Conservation (phyloP, 2,329 filamentous ascomycete species). For the Aspergillus texensis region DNA sequence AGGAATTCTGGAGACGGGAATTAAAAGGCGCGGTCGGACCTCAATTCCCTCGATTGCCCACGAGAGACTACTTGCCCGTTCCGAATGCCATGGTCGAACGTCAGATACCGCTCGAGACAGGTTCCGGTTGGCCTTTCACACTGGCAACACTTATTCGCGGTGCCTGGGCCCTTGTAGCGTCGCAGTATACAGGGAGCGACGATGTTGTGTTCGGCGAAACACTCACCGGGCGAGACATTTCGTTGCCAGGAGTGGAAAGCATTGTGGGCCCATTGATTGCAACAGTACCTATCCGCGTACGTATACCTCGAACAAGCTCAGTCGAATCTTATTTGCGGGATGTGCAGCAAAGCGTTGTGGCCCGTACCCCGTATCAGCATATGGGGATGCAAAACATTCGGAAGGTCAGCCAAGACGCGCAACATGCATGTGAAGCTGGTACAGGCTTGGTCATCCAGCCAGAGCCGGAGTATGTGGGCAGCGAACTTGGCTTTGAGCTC, state of each 20-base stretch:
- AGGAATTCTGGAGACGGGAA: constrained; percentile 53
- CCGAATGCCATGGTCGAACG: constrained; percentile 51
- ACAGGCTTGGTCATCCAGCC: constrained; percentile 45
- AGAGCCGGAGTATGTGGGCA: constrained; percentile 39
- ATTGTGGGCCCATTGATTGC: constrained; percentile 55
- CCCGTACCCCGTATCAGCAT: constrained; percentile 52
- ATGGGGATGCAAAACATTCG: constrained; percentile 55
- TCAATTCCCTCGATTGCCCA: constrained; percentile 55
- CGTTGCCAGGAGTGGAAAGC: constrained; percentile 48
- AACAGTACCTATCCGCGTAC: constrained; percentile 52
- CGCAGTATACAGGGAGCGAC: constrained; percentile 47
- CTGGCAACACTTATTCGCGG: constrained; percentile 52
- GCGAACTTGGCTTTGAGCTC: constrained; percentile 40
- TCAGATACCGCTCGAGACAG: constrained; percentile 34
- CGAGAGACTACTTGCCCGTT: constrained; percentile 48
- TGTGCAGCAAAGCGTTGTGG: constrained; percentile 35
- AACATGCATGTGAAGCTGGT: constrained; percentile 38
- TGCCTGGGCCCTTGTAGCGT: constrained; percentile 52
- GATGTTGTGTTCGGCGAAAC: constrained; percentile 56
- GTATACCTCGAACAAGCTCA: constrained; percentile 31
- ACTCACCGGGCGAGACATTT: constrained; percentile 51
- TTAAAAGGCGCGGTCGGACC: constrained; percentile 49
- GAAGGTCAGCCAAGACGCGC: constrained; percentile 42
- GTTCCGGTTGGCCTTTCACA: constrained; percentile 39
- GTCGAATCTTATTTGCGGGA: constrained; percentile 32